phyloP scores from a whole-genome alignment of 164 flowering plant species.

The Macadamia tetraphylla region DNA sequence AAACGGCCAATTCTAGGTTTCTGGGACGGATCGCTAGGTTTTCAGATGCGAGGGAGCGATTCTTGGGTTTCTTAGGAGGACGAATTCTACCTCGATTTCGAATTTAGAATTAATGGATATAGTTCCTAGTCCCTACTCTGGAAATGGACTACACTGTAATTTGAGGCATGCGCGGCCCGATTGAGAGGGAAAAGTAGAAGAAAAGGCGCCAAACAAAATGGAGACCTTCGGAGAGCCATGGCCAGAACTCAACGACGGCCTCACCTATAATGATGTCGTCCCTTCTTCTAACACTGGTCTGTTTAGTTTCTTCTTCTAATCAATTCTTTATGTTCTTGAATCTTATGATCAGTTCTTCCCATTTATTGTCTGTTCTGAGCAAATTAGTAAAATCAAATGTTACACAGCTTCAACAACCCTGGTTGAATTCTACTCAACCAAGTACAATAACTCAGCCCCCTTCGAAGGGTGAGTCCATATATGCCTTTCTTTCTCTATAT shows the following conservation, averaged over 20 bases:
- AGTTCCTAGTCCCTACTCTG: too few species aligned
- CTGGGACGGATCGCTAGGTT: too few species aligned
- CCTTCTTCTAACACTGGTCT: constrained; percentile 17
- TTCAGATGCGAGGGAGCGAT: too few species aligned
- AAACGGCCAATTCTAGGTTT: too few species aligned
- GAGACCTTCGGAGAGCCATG: constrained; percentile 22
- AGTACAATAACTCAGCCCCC: constrained; percentile 76
- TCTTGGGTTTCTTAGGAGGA: too few species aligned
- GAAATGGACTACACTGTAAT: too few species aligned
- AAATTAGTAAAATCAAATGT: not conserved
- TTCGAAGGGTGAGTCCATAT: constrained; percentile 52
- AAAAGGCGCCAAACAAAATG: not conserved
- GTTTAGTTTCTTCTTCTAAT: not conserved
- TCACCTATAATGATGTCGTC: constrained; percentile 51
- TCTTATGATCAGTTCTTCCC: not conserved
- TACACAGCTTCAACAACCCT: constrained; percentile 45
- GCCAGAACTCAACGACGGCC: constrained; percentile 48
- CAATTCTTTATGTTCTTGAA: not conserved
- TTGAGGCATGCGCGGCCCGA: too few species aligned
- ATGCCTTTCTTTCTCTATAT: not conserved
- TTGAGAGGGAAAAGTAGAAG: too few species aligned
- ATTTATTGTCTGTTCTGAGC: not conserved
- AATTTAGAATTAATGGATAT: too few species aligned
- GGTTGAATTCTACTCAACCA: constrained; percentile 66
- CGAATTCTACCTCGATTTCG: too few species aligned